Conservation (phyloP, 2,329 filamentous ascomycete species). For the Orbilia brochopaga region DNA sequence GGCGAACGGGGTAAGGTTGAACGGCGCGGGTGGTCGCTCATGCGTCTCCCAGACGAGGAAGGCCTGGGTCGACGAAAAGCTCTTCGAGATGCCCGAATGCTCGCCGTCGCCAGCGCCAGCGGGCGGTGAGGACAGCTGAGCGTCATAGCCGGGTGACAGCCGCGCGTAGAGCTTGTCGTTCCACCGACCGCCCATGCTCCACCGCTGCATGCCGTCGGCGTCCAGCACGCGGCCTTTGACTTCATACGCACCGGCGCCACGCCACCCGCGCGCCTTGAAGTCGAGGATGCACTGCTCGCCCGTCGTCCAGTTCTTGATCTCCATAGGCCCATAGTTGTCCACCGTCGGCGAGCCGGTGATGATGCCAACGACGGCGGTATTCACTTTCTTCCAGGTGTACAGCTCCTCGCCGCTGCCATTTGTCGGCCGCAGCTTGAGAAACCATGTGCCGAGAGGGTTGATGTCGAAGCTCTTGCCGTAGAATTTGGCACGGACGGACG, state of each 20-base stretch:
- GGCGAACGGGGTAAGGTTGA: conserved; percentile 96
- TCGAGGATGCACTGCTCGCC: conserved; percentile 88
- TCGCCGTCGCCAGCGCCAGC: conserved; percentile 50
- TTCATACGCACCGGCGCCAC: conserved; percentile 87
- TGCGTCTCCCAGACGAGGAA: conserved; percentile 94
- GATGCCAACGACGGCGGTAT: conserved; percentile 95
- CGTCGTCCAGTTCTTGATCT: conserved; percentile 96
- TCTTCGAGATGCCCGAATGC: conserved; percentile 31
- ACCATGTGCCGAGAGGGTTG: conserved; percentile 96
- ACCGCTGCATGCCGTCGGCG: conserved; percentile 76
- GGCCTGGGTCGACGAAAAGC: conserved; percentile 68
- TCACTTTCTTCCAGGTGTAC: conserved; percentile 99
- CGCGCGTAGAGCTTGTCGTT: conserved; percentile 97
- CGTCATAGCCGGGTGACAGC: conserved; percentile 87
- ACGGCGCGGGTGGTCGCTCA: conserved; percentile 78
- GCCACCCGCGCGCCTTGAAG: conserved; percentile 96
- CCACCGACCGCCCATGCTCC: conserved; percentile 92
- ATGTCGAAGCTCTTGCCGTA: conserved; percentile 98
- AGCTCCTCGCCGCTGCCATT: conserved; percentile 75
- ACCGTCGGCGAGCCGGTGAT: conserved; percentile 95
- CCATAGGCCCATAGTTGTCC: conserved; percentile 98
- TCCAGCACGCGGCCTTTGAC: conserved; percentile 86
- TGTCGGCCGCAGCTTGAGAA: conserved; percentile 79
- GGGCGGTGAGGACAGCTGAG: conserved; percentile 65
- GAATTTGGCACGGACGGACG: conserved; percentile 93